Base-by-base conservation (phyloP, 2,329 filamentous ascomycete species). In the Pseudohalonectria lignicola region DNA sequence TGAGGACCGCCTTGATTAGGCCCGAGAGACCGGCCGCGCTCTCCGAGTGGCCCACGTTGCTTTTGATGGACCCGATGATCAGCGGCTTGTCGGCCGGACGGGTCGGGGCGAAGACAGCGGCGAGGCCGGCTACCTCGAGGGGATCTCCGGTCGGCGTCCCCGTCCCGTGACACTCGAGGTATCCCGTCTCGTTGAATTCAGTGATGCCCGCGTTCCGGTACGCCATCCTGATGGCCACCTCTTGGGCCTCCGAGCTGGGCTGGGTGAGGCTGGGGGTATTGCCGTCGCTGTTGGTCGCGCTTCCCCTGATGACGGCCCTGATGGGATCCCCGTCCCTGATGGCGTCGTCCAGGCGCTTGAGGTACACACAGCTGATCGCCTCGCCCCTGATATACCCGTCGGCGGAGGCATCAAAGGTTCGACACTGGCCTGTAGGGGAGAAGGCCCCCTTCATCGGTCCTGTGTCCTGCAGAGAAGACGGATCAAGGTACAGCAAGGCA, bases 271-370 rank as follows among this genome's bases (percentile, higher is more conserved):
- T 72, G 3, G 66, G 66, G 0, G 63, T 71, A 40, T 57, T 66
- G 12, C 76, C 76, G 47, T 80, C 75, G 43, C 71, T 66, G 47
- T 76, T 76, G 35, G 66, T 56, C 3, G 63, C 68, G 4, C 62
- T 69, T 11, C 61, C 66, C 21, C 59, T 57, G 36, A 77, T 71
- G 26, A 74, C 56, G 11, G 67, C 67, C 28, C 65, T 58, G 41
- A 74, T 69, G 2, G 63, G 60, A 47, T 80, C 74, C 17, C 69
- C 69, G 43, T 75, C 73, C 31, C 51, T 54, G 17, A 76, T 49
- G 2, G 76, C 76, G 41, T 71, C 62, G 26, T 66, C 61, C 0
- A 79, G 59, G 1, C 63, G 65, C 55, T 80, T 80, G 11, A 81
- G 50, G 11, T n/a, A n/a, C n/a, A n/a, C n/a, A n/a, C n/a, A n/a